Conservation (phyloP, 2,329 filamentous ascomycete genomes). For the Didymosphaeria variabile region DNA sequence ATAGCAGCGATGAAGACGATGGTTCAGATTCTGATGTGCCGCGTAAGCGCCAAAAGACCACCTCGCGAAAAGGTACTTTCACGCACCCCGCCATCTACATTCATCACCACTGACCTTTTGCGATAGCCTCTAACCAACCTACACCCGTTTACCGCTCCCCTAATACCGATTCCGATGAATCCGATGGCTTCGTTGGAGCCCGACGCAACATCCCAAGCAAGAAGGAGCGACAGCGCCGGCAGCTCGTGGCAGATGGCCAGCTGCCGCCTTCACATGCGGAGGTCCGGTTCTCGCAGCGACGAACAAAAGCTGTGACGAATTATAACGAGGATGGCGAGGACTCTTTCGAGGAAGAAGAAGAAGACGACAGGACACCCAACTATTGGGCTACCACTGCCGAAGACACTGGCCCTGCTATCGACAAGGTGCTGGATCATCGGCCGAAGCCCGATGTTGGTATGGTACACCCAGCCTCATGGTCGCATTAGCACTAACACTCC, state of each 20-base stretch:
- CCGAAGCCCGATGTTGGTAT: constrained; percentile 69
- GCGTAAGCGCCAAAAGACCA: constrained; percentile 72
- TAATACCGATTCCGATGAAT: constrained; percentile 67
- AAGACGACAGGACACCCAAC: constrained; percentile 71
- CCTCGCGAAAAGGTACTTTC: constrained; percentile 69
- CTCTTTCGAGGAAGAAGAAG: constrained; percentile 64
- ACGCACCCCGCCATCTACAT: constrained; percentile 20
- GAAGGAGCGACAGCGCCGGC: constrained; percentile 77
- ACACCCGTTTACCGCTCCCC: constrained; percentile 63
- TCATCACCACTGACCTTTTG: constrained; percentile 55
- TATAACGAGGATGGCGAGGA: constrained; percentile 74
- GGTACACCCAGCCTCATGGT: constrained; percentile 13
- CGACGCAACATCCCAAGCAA: constrained; percentile 73
- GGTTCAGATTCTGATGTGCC: constrained; percentile 70
- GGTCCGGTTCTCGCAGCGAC: constrained; percentile 90
- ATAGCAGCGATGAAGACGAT: constrained; percentile 73
- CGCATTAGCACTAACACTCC: constrained; percentile 27
- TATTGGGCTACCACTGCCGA: constrained; percentile 76
- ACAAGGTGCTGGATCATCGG: constrained; percentile 88
- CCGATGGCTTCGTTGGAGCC: constrained; percentile 78
- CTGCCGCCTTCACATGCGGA: constrained; percentile 75
- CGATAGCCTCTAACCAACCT: constrained; percentile 62
- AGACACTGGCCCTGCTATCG: constrained; percentile 85
- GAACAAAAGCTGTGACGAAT: constrained; percentile 76
- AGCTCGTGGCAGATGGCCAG: constrained; percentile 68